phyloP scores from a whole-genome alignment of 2,329 filamentous ascomycete species.

The Ophiocordyceps camponoti-saundersi region DNA sequence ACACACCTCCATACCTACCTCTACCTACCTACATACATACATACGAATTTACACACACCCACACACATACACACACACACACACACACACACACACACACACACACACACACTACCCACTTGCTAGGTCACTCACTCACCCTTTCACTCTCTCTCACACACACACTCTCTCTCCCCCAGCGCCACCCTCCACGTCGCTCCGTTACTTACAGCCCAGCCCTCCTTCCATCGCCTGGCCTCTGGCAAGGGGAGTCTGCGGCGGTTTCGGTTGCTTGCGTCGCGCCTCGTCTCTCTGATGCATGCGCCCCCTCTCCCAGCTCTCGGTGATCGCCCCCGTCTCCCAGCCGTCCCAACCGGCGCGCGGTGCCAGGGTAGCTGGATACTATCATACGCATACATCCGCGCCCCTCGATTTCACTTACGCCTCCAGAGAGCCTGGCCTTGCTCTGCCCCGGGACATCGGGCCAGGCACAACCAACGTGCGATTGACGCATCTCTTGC shows the following conservation, averaged over 20 bases:
- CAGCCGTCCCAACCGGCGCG: constrained; percentile 3
- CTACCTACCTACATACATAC: not conserved
- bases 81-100: not conserved
- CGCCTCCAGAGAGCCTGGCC: constrained; percentile 3
- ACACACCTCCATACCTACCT: not conserved
- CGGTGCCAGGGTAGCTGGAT: not conserved
- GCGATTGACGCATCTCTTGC: constrained; percentile 34
- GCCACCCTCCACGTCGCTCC: not conserved
- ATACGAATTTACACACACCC: not conserved
- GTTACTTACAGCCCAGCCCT: not conserved
- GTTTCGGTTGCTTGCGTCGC: constrained; percentile 1
- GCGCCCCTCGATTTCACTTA: not conserved
- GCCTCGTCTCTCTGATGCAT: not conserved
- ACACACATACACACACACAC: not conserved
- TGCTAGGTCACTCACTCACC: not conserved
- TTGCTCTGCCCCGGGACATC: constrained; percentile 14
- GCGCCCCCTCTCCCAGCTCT: constrained; percentile 1
- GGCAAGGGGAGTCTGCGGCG: not conserved
- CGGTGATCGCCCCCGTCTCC: constrained; percentile 4
- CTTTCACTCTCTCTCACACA: not conserved
- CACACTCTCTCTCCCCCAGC: not conserved
- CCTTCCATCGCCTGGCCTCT: constrained; percentile 1
- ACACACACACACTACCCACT: not conserved
- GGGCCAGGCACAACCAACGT: constrained; percentile 12
- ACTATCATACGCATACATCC: not conserved